Conservation (phyloP, 2,329 filamentous ascomycete species). For the Paecilomyces sp. region DNA sequence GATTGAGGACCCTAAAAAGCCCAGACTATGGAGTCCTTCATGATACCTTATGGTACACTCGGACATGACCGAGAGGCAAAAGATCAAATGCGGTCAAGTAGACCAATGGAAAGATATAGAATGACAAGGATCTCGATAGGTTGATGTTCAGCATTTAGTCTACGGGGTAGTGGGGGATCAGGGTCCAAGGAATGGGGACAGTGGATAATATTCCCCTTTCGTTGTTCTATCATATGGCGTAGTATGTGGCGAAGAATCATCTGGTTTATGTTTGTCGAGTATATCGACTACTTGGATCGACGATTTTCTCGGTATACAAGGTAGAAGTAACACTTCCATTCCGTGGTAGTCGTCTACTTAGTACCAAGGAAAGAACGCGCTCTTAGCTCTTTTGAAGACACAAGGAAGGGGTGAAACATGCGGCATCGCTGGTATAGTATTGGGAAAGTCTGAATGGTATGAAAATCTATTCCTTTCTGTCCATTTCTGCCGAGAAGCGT, state of each 20-base stretch:
- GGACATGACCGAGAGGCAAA: neutral
- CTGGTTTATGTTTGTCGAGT: neutral
- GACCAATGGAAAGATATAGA: neutral
- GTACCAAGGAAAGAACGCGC: neutral
- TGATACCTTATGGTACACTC: neutral
- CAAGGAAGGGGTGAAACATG: neutral
- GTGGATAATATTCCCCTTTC: neutral
- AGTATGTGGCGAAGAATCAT: neutral
- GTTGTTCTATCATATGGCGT: neutral
- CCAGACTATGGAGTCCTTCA: too few species aligned
- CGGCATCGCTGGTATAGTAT: neutral
- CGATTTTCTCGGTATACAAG: neutral
- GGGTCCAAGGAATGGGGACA: neutral
- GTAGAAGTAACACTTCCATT: neutral
- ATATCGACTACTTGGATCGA: neutral
- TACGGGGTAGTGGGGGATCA: neutral
- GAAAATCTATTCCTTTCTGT: neutral
- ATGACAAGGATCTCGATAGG: neutral
- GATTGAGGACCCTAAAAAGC: too few species aligned
- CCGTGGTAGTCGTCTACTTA: neutral
- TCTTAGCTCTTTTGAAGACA: neutral
- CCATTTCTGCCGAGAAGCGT: neutral
- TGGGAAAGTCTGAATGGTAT: neutral
- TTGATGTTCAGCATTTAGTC: neutral
- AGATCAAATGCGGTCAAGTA: neutral